A percentile compares a stretch with the other conserved stretches of the same genome.
phyloP scores from a whole-genome alignment of 371 early-diverging fungal genomes.

The Rhizopus delemar region DNA sequence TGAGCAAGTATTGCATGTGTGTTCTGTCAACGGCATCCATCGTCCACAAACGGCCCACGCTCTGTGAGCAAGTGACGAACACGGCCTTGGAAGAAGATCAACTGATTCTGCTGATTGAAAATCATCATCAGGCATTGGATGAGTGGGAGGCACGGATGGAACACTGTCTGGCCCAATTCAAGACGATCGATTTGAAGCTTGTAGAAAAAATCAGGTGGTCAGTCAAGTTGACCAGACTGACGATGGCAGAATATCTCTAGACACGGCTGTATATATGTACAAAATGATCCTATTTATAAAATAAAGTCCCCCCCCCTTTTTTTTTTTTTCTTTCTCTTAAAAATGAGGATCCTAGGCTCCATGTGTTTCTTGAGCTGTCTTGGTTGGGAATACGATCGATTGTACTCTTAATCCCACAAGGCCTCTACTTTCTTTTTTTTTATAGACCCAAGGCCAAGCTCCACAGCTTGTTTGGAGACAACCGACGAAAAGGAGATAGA shows the following conservation, averaged over 20 bases:
- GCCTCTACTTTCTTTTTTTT: no score
- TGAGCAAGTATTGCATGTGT: constrained; percentile 23
- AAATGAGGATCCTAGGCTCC: no score
- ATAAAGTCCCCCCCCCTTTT: no score
- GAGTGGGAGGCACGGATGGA: constrained; percentile 22
- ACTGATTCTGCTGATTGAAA: constrained; percentile 8
- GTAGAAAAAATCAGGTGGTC: constrained; percentile 27
- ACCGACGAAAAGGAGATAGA: no score
- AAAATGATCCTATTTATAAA: no score
- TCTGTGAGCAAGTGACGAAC: constrained; percentile 2
- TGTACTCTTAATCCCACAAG: no score
- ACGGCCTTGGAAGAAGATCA: constrained; percentile 18
- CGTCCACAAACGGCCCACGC: constrained; percentile 10
- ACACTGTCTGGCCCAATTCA: not conserved
- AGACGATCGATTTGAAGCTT: not conserved
- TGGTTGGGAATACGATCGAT: no score
- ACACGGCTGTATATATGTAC: not conserved
- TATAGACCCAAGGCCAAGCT: no score
- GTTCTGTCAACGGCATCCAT: constrained; percentile 16
- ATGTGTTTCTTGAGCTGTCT: no score
- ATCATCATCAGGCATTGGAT: constrained; percentile 5
- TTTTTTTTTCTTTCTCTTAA: no score
- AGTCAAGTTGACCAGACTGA: constrained; percentile 19
- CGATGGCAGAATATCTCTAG: constrained; percentile 20
- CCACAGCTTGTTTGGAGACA: no score